Evolutionary conservation across 2,329 filamentous ascomycete genomes (phyloP), one percentile per base, ranked within the genome.

Genomic region (Sporothrix humicola): DNA sequence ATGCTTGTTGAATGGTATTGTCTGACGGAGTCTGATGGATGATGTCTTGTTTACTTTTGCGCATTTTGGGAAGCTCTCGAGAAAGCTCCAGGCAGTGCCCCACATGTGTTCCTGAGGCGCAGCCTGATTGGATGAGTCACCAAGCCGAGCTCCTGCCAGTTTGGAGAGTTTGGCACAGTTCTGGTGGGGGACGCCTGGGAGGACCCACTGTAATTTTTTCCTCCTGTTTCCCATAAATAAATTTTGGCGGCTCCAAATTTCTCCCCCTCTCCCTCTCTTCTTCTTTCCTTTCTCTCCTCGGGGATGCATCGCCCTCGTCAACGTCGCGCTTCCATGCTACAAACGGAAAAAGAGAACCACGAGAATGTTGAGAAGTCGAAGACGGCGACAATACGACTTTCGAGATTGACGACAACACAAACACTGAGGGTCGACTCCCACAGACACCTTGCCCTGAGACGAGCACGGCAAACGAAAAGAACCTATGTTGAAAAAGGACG

Each of bases 311-410:
- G 75, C 73, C 76, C 76, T 76, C 75, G 76, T 75, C 73, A 77
- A 77, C 76, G 76, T 77, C 76, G 74, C 76, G 76, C 76, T 72
- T 77, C 73, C 76, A 75, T 77, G 76, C 76, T 74, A 74, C 76
- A 73, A 73, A 77, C 74, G 75, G 75, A 76, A 77, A 77, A 73
- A 75, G 68, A 69, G 63, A 59, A 69, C 17, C 12, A 3, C 42
- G 26, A n/a, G n/a, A 61, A 13, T 46, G 37, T 46, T n/a, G 58
- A 46, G 59, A 13, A 13, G 7, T 52, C 20, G 31, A 63, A n/a
- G 15, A 17, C n/a, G 42, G 37, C 20, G 48, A 37, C 31, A 48
- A 23, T 23, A 31, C 52, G 54, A 58, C 58, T 9, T 7, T 15
- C 50, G 50, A 70, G 10, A 58, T n/a, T n/a, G n/a, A 17, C 50